These are phyloP conservation scores for Penicillium lagena DNA, from an alignment of 495 filamentous ascomycete species.

Conservation along the genomic window DNA sequence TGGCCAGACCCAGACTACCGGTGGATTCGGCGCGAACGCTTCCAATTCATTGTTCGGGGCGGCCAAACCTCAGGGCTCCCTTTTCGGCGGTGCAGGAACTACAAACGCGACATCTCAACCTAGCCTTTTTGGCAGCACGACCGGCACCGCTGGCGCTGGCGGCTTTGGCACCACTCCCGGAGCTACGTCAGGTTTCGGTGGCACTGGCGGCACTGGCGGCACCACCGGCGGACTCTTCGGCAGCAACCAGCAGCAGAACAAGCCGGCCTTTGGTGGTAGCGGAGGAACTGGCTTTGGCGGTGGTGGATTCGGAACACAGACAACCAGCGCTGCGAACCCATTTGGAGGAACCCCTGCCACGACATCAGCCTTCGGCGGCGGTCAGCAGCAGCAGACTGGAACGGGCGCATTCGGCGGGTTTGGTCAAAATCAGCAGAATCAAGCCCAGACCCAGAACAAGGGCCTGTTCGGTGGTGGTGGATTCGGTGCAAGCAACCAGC, in stretches of 20 bases:
- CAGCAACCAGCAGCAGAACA: conserved; percentile 34
- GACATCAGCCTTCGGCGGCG: conserved; percentile 33
- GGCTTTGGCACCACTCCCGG: conserved; percentile 26
- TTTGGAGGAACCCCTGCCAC: conserved; percentile 27
- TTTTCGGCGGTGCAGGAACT: conserved; percentile 30
- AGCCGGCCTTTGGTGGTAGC: conserved; percentile 30
- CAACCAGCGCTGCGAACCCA: conserved; percentile 26
- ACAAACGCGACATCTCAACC: conserved; percentile 18
- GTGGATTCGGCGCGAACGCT: conserved; percentile 49
- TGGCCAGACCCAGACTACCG: conserved; percentile 45
- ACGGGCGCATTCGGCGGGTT: conserved; percentile 37
- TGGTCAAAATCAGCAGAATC: conserved; percentile 38
- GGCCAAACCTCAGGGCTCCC: conserved; percentile 29
- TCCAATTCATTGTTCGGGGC: conserved; percentile 35
- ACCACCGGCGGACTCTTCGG: conserved; percentile 42
- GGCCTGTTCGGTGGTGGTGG: conserved; percentile 31
- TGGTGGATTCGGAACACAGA: conserved; percentile 36
- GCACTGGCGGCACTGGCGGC: conserved; percentile 13
- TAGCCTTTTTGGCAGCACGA: conserved; percentile 11
- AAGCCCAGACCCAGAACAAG: conserved; percentile 37
- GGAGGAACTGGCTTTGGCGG: conserved; percentile 23
- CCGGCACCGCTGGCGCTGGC: conserved; percentile 14
- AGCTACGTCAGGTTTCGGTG: conserved; percentile 3
- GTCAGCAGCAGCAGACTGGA: conserved; percentile 33
- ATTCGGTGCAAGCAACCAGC: conserved; percentile 31